Conservation (phyloP, 2,329 filamentous ascomycete genomes). For the Blumeria graminis region DNA sequence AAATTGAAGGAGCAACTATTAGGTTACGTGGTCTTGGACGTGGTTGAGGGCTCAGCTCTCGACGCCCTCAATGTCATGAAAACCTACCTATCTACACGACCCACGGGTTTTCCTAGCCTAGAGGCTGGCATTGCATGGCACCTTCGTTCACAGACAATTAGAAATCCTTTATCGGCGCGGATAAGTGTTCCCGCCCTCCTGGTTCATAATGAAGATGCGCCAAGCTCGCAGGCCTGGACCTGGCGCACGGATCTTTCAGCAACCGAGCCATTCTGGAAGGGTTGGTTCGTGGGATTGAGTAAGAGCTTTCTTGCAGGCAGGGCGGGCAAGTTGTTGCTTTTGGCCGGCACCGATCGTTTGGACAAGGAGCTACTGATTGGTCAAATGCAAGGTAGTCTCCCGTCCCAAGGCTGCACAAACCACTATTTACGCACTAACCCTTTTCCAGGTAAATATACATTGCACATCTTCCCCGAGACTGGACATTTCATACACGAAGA, state of each 20-base stretch:
- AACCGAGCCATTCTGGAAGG: conserved; percentile 82
- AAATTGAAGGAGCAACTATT: conserved; percentile 43
- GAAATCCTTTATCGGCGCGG: conserved; percentile 61
- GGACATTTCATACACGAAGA: conserved; percentile 97
- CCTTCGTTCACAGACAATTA: conserved; percentile 62
- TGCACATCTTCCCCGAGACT: conserved; percentile 83
- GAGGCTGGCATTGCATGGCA: conserved; percentile 84
- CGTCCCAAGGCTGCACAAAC: too few species aligned
- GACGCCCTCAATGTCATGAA: conserved; percentile 91
- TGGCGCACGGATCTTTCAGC: conserved; percentile 70
- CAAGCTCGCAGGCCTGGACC: conserved; percentile 26
- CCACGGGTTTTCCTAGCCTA: conserved; percentile 51
- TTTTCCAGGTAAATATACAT: conserved; percentile 58
- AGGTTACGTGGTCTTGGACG: conserved; percentile 76
- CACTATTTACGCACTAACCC: conserved; percentile 2
- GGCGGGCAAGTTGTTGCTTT: conserved; percentile 62
- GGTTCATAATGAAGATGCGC: conserved; percentile 20
- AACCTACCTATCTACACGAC: conserved; percentile 63
- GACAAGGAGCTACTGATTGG: conserved; percentile 88
- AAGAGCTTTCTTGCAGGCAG: conserved; percentile 62
- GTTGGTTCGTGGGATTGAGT: conserved; percentile 76
- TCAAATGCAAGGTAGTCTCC: conserved; percentile 64
- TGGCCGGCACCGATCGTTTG: conserved; percentile 72
- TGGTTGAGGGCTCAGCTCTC: conserved; percentile 88
- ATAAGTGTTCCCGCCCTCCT: conserved; percentile 70